Conservation (phyloP, 2,329 filamentous ascomycete species). For the Chaetomiaceae sp. region DNA sequence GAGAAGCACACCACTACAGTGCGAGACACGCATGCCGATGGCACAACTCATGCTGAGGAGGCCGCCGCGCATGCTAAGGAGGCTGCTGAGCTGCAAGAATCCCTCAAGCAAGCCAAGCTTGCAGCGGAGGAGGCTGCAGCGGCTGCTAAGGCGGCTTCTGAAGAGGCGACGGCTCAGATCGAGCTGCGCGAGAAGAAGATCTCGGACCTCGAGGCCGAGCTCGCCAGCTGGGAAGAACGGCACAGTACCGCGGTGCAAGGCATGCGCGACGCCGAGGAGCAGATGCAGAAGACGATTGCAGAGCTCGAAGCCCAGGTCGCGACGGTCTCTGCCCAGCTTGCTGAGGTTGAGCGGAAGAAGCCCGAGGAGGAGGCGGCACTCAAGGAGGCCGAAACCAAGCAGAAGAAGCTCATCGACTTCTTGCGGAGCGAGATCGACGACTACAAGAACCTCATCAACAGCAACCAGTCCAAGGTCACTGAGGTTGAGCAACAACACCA, state of each 20-base stretch:
- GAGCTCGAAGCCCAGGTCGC: conserved; percentile 51
- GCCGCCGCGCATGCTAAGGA: conserved; percentile 17
- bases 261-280: conserved; percentile 67
- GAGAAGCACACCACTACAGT: conserved; percentile 68
- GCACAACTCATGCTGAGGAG: too few relatives aligned
- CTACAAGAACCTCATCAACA: conserved; percentile 69
- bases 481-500: conserved; percentile 70
- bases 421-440: conserved; percentile 74
- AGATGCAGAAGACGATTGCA: conserved; percentile 66
- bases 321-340: conserved; percentile 30
- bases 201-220: conserved; percentile 63
- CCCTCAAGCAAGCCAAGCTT: conserved; percentile 38
- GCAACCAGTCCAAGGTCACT: conserved; percentile 64
- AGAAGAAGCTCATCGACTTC: conserved; percentile 55
- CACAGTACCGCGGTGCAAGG: conserved; percentile 67
- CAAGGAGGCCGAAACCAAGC: conserved; percentile 47
- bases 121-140: conserved; percentile 19
- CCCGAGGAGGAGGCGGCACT: conserved; percentile 33
- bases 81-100: conserved; percentile 29
- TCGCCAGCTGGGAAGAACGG: conserved; percentile 70
- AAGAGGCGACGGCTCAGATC: conserved; percentile 33
- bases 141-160: conserved; percentile 21
- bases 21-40: conserved; percentile 69
- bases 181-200: conserved; percentile 54
- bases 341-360: conserved; percentile 33